These are phyloP conservation scores for Garcia nutans DNA, from an alignment of 345 rosid species.

Conservation along the genomic window DNA sequence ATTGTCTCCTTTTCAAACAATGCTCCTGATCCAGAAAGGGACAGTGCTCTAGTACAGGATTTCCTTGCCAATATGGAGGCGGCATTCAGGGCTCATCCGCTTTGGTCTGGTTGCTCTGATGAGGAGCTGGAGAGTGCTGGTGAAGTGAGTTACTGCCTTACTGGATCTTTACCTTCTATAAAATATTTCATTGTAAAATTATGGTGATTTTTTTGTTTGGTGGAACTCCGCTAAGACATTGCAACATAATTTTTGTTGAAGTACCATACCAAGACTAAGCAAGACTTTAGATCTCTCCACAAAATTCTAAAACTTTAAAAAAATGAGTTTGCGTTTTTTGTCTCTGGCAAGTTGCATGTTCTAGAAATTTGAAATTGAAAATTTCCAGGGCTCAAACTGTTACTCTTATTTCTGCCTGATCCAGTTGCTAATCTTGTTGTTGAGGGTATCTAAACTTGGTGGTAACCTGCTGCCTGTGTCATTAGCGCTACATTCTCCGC, in stretches of 20 bases:
- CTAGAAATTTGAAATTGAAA: neutral
- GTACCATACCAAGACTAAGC: neutral
- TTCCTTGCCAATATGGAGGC: constrained; percentile 80
- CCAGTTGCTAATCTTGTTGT: neutral
- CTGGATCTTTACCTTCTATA: neutral
- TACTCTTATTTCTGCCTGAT: neutral
- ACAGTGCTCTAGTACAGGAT: constrained; percentile 55
- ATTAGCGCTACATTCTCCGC: neutral
- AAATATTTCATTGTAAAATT: neutral
- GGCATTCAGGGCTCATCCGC: constrained; percentile 87
- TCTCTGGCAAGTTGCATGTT: too few relatives aligned
- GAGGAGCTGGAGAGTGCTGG: constrained; percentile 94
- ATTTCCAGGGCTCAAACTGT: neutral
- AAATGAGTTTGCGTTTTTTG: neutral
- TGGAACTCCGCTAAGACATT: too few relatives aligned
- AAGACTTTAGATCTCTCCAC: neutral
- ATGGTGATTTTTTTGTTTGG: neutral
- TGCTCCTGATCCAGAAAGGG: constrained; percentile 88
- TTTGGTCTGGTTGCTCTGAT: constrained; percentile 95
- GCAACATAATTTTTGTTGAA: neutral
- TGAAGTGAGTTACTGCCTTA: constrained; percentile 54
- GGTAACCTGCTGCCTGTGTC: neutral
- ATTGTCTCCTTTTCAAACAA: constrained; percentile 77
- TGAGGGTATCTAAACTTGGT: constrained; percentile 9
- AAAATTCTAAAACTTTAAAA: neutral